Percentiles rank a stretch among this genome's conserved stretches.
phyloP scores from a whole-genome alignment of 306 rosid genomes.

The Ammopiptanthus mongolicus region DNA sequence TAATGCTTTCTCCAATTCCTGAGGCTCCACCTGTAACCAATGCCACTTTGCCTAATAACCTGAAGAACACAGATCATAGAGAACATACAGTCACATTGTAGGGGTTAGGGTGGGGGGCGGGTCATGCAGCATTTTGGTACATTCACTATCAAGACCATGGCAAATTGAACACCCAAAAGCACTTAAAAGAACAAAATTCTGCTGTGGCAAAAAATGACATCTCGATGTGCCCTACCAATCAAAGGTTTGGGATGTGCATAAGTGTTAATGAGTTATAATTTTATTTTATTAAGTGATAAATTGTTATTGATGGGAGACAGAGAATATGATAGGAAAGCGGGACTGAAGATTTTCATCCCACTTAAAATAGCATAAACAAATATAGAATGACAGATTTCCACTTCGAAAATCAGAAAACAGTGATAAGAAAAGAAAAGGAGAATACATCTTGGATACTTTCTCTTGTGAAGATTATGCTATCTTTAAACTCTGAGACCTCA shows the following conservation, averaged over 20 bases:
- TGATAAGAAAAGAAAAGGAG: neutral
- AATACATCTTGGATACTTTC: neutral
- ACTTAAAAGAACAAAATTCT: neutral
- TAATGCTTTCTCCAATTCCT: constrained; percentile 87
- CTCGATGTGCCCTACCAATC: too few species aligned
- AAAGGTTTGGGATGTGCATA: too few species aligned
- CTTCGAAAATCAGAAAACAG: too few species aligned
- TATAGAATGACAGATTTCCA: neutral
- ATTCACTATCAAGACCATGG: neutral
- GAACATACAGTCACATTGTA: neutral
- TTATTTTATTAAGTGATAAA: too few species aligned
- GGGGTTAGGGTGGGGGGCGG: neutral
- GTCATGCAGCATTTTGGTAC: neutral
- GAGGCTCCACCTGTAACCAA: constrained; percentile 85
- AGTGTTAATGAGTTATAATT: too few species aligned
- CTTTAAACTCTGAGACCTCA: neutral
- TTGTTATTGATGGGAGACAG: too few species aligned
- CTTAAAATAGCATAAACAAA: too few species aligned
- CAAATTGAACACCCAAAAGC: neutral
- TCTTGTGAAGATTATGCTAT: neutral
- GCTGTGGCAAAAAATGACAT: too few species aligned
- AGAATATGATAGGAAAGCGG: too few species aligned
- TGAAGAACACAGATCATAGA: constrained; percentile 14
- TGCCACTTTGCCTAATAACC: constrained; percentile 82
- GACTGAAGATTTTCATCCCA: too few species aligned